Conservation (phyloP, 2,329 filamentous ascomycete species). For the Cordyceps farinosa region DNA sequence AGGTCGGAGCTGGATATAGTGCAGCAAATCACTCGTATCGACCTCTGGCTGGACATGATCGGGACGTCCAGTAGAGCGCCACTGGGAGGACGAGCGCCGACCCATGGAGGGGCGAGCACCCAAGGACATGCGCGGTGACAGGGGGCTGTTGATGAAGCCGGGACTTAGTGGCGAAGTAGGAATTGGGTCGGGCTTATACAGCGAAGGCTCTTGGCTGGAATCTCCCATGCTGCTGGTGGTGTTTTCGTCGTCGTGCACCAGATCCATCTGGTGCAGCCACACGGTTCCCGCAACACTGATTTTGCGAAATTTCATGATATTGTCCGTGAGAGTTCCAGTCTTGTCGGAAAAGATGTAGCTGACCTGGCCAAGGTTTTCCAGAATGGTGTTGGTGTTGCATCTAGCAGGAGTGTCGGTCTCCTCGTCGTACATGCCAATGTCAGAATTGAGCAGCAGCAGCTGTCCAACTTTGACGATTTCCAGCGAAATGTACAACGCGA, state of each 20-base stretch:
- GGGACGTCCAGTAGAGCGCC: constrained; percentile 46
- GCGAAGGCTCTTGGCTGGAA: constrained; percentile 26
- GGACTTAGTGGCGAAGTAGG: constrained; percentile 28
- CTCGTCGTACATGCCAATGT: constrained; percentile 88
- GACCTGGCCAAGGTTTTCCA: constrained; percentile 89
- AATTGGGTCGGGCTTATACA: constrained; percentile 28
- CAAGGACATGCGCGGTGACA: constrained; percentile 30
- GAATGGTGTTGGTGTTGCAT: constrained; percentile 89
- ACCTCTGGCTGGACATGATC: constrained; percentile 53
- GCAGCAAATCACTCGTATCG: constrained; percentile 69
- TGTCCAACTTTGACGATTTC: constrained; percentile 79
- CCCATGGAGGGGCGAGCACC: constrained; percentile 29
- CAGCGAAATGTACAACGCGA: constrained; percentile 86
- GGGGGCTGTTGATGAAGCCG: constrained; percentile 27
- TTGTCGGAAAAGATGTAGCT: constrained; percentile 92
- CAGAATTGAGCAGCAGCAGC: constrained; percentile 73
- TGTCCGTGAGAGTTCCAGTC: constrained; percentile 90
- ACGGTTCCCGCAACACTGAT: constrained; percentile 85
- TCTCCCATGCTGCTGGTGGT: constrained; percentile 23
- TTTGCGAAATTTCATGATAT: constrained; percentile 92
- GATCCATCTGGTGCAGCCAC: constrained; percentile 79
- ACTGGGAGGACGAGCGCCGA: constrained; percentile 47
- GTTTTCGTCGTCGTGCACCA: constrained; percentile 33
- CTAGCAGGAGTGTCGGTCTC: constrained; percentile 80
- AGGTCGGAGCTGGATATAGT: constrained; percentile 72